These are phyloP conservation scores for Penicillium expansum DNA, from an alignment of 2,329 filamentous ascomycete genomes.

Conservation along the genomic window DNA sequence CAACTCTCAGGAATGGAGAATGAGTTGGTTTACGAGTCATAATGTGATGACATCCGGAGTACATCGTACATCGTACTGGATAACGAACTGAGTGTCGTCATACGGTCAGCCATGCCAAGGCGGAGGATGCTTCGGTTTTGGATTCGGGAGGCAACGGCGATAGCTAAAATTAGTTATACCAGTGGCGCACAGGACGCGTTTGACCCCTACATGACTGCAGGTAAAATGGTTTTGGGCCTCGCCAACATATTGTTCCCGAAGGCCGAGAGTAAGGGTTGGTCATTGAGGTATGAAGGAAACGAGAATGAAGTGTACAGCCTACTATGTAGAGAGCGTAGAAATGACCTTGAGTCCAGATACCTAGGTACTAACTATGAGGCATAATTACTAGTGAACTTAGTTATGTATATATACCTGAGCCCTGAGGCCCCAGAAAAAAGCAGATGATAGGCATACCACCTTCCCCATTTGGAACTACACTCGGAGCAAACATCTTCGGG, in stretches of 20 bases:
- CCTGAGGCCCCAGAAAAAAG: neutral
- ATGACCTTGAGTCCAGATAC: too few relatives aligned
- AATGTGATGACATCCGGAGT: neutral
- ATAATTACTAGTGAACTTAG: too few relatives aligned
- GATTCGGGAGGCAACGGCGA: neutral
- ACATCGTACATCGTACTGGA: too few relatives aligned
- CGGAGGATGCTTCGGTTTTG: neutral
- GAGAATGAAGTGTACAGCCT: neutral
- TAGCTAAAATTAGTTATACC: neutral
- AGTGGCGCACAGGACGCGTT: conserved; percentile 11
- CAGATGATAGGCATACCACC: neutral
- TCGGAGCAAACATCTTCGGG: neutral
- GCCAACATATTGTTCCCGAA: neutral
- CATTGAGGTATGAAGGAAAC: neutral
- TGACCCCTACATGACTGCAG: conserved; percentile 14
- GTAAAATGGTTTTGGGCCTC: neutral
- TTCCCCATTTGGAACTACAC: neutral
- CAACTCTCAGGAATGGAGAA: neutral
- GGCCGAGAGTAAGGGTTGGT: neutral
- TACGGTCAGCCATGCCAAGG: neutral
- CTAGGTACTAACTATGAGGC: too few relatives aligned
- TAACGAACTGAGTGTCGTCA: neutral
- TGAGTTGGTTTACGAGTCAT: neutral
- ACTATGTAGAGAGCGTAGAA: neutral
- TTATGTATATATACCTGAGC: neutral